phyloP scores from a whole-genome alignment of 805 yeast species.

The Teunomyces lycoperdinae region DNA sequence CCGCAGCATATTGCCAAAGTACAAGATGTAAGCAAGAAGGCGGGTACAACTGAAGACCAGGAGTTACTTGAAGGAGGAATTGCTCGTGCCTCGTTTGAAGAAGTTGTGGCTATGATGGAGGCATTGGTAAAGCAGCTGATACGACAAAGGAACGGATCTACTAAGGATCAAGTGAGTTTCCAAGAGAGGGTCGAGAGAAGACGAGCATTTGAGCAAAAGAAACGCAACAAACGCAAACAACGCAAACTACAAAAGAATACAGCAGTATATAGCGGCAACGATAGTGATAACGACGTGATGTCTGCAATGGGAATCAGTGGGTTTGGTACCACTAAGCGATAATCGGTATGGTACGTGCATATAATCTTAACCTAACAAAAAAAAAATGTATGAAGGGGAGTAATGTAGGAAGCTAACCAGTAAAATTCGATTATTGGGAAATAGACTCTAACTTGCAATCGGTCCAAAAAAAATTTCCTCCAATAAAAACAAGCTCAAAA shows the following conservation, averaged over 20 bases:
- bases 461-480: slow-evolving; percentile 12
- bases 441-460: slow-evolving; percentile 5
- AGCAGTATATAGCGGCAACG: slow-evolving; percentile 10
- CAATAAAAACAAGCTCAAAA: slow-evolving; percentile 23
- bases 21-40: slow-evolving; percentile 9
- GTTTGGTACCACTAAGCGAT: slow-evolving; percentile 48
- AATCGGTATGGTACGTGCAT: background rate
- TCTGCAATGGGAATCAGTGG: slow-evolving; percentile 59
- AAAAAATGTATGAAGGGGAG: background rate
- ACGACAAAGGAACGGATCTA: slow-evolving; percentile 7
- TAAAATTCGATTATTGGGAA: background rate
- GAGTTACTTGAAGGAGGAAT: slow-evolving; percentile 33
- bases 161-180: slow-evolving; percentile 26
- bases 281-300: slow-evolving; percentile 23
- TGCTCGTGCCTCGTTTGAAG: slow-evolving; percentile 31
- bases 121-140: slow-evolving; percentile 25
- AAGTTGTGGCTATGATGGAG: slow-evolving; percentile 31
- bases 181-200: slow-evolving; percentile 40
- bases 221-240: slow-evolving; percentile 19
- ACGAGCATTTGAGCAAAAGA: slow-evolving; percentile 35
- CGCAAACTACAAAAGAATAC: slow-evolving; percentile 20
- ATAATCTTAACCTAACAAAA: background rate
- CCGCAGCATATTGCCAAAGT: slow-evolving; percentile 57
- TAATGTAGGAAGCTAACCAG: background rate
- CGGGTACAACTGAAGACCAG: slow-evolving; percentile 1